These are phyloP conservation scores for Pseudogymnoascus sp. DNA, from an alignment of 2,329 filamentous ascomycete species.

Conservation along the genomic window DNA sequence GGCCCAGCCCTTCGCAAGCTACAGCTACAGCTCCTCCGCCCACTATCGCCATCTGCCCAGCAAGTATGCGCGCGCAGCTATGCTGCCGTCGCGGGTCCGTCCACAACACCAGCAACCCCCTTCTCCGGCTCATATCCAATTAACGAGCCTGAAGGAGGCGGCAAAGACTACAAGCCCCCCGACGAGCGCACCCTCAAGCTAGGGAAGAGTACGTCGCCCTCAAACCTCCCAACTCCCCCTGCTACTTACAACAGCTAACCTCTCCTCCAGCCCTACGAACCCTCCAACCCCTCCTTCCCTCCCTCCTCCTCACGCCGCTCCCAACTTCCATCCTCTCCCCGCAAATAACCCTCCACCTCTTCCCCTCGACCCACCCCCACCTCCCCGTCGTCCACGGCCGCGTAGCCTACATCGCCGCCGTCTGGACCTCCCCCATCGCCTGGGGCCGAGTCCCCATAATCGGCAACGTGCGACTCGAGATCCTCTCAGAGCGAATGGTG, in stretches of 20 bases:
- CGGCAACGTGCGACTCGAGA: constrained; percentile 80
- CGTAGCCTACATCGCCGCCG: constrained; percentile 81
- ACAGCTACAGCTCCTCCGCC: neutral
- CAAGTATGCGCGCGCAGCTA: neutral
- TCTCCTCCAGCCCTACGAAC: constrained; percentile 46
- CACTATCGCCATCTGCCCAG: neutral
- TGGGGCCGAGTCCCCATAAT: constrained; percentile 91
- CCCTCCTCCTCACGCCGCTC: constrained; percentile 55
- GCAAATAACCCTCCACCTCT: constrained; percentile 61
- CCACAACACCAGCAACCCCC: neutral
- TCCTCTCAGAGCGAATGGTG: constrained; percentile 78
- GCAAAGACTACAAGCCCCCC: constrained; percentile 30
- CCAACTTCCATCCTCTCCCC: constrained; percentile 71
- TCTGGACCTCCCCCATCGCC: constrained; percentile 93
- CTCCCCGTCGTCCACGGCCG: constrained; percentile 87
- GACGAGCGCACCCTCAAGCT: constrained; percentile 54
- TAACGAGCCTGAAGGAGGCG: constrained; percentile 10
- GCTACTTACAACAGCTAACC: constrained; percentile 9
- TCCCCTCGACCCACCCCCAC: constrained; percentile 71
- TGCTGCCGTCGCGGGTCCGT: neutral
- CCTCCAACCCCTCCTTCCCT: constrained; percentile 58
- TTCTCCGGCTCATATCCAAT: constrained; percentile 33
- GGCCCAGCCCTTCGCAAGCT: neutral
- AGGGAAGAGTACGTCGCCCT: constrained; percentile 45
- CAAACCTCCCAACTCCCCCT: neutral